These are phyloP conservation scores for Platanthera guangdongensis DNA, from an alignment of 106 monocot species.

Conservation along the genomic window DNA sequence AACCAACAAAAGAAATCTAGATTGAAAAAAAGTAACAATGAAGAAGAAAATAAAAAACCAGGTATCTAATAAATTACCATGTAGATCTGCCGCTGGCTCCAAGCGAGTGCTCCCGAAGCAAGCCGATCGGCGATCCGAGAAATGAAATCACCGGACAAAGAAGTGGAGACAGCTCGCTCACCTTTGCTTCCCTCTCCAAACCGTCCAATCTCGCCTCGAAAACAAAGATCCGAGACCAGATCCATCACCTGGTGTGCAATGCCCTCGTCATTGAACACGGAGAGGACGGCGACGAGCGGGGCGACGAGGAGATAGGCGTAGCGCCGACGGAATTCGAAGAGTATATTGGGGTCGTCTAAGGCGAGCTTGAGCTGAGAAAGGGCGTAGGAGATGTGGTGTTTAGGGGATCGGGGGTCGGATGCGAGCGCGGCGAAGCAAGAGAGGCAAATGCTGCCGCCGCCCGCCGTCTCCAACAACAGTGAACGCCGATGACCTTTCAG, in stretches of 20 bases:
- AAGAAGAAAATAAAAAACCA: neutral
- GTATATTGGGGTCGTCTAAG: conserved; percentile 4
- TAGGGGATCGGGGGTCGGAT: conserved; percentile 38
- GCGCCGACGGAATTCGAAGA: conserved; percentile 10
- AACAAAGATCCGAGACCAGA: conserved; percentile 43
- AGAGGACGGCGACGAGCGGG: conserved; percentile 51
- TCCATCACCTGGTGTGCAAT: conserved; percentile 48
- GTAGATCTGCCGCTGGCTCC: conserved; percentile 58
- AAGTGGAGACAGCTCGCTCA: neutral
- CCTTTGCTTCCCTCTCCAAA: neutral
- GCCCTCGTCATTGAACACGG: conserved; percentile 34
- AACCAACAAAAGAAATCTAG: too few relatives aligned
- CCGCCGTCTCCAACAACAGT: neutral
- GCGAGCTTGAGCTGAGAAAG: conserved; percentile 61
- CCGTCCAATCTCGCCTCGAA: neutral
- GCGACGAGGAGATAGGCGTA: conserved; percentile 45
- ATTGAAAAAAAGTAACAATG: neutral
- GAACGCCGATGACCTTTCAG: conserved; percentile 7
- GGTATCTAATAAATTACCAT: conserved; percentile 20
- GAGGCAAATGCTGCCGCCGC: conserved; percentile 47
- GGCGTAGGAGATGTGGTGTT: conserved; percentile 77
- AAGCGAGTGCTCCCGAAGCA: conserved; percentile 33
- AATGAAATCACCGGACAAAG: conserved; percentile 44
- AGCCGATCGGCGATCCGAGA: conserved; percentile 45
- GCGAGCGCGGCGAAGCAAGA: conserved; percentile 65